Base-by-base conservation (phyloP, 176 grass and related monocot genomes). In the Eragrostis nindensis region DNA sequence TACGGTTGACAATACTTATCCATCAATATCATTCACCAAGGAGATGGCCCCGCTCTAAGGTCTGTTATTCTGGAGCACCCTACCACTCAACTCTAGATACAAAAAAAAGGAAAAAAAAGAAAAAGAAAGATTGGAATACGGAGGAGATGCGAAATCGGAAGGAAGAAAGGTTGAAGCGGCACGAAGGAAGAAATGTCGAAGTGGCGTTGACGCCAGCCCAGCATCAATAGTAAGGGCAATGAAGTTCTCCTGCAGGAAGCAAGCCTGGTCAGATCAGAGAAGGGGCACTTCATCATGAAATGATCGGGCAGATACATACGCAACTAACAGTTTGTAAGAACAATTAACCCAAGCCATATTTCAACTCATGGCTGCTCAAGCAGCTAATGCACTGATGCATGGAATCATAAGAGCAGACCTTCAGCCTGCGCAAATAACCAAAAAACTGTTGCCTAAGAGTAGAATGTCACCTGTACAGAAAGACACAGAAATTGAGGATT, bases 381-480 rank as follows among this genome's bases (percentile, higher is more conserved):
- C 32, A 36, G 32, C 4, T 36, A 36, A 36, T 36, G 27, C n/a
- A n/a, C 21, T 19, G 2, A 68, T 38, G 4, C 65, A 83, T 43
- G 19, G 15, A 64, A 73, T 54, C 0, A 55, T 17, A 57, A 29
- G 18, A 48, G 25, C 56, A 71, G 3, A 46, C 48, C 12, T 40
- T 46, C 19, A 80, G 76, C 21, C 43, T 64, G 71, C 22, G 50
- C 32, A 32, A 47, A 15, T 0, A 6, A 49, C 21, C 32, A 45
- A 53, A 45, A 10, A 5, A n/a, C n/a, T n/a, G n/a, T n/a, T n/a
- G n/a, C n/a, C n/a, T 11, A 62, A 61, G 19, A 46, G 39, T 12
- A 57, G 57, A 89, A 41, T 3, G 73, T 81, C 60, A 90, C 88
- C 88, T 90, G 88, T 90, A 90, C 88, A 89, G n/a, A n/a, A n/a